These are phyloP conservation scores for Pisolithus microcarpus DNA, from an alignment of 768 basidiomycete genomes.

Conservation along the genomic window DNA sequence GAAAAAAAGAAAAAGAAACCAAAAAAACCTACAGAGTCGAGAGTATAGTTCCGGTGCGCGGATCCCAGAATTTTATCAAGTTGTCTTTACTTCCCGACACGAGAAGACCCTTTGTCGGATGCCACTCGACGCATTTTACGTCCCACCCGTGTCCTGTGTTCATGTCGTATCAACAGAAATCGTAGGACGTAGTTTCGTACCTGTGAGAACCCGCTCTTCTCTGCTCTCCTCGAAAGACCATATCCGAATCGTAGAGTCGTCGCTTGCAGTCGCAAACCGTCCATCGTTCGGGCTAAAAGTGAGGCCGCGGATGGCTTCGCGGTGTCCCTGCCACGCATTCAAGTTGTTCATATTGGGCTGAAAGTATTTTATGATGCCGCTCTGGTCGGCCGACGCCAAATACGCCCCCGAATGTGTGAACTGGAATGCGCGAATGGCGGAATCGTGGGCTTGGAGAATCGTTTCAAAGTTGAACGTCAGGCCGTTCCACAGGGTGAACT, in stretches of 20 bases:
- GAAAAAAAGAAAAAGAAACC: neutral
- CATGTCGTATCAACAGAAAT: slow-evolving; percentile 9
- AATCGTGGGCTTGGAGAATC: slow-evolving; percentile 97
- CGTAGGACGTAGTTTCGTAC: slow-evolving; percentile 27
- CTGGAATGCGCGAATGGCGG: slow-evolving; percentile 79
- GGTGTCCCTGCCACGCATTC: slow-evolving; percentile 86
- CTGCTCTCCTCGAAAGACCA: slow-evolving; percentile 92
- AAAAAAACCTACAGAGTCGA: slow-evolving; percentile 69
- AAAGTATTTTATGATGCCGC: slow-evolving; percentile 96
- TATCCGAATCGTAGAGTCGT: slow-evolving; percentile 89
- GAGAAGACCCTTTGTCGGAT: slow-evolving; percentile 91
- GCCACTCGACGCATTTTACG: slow-evolving; percentile 98
- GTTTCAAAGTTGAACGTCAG: slow-evolving; percentile 99
- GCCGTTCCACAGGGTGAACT: slow-evolving; percentile 99
- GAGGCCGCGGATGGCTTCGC: slow-evolving; percentile 89
- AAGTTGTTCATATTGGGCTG: slow-evolving; percentile 99
- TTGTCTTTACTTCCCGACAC: slow-evolving; percentile 97
- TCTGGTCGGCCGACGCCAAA: slow-evolving; percentile 88
- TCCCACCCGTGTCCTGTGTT: slow-evolving; percentile 96
- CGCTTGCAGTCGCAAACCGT: slow-evolving; percentile 90
- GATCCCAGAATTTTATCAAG: slow-evolving; percentile 99
- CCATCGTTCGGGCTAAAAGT: slow-evolving; percentile 90
- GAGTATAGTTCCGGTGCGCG: slow-evolving; percentile 82
- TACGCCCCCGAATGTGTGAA: slow-evolving; percentile 94
- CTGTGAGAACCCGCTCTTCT: slow-evolving; percentile 83